phyloP scores from a whole-genome alignment of 257 asterid species.

The Scutellaria minor region DNA sequence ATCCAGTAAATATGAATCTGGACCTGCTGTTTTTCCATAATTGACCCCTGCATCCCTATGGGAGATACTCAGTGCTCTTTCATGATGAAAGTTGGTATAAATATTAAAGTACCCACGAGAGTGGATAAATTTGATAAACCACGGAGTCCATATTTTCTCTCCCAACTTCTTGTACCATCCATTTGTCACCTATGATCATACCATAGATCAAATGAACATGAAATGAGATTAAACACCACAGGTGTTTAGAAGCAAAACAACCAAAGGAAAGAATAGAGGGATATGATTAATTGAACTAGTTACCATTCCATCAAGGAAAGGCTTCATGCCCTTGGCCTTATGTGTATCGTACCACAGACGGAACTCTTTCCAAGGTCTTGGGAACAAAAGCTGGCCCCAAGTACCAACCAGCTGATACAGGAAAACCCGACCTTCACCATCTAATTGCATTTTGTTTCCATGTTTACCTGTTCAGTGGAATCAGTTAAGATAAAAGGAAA shows the following conservation, averaged over 20 bases:
- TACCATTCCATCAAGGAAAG: conserved; percentile 94
- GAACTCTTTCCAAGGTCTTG: conserved; percentile 95
- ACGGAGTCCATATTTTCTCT: conserved; percentile 98
- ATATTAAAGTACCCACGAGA: conserved; percentile 82
- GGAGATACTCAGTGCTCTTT: conserved; percentile 82
- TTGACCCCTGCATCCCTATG: conserved; percentile 96
- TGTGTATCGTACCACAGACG: conserved; percentile 86
- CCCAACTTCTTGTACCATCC: conserved; percentile 98
- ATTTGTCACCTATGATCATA: conserved; percentile 69
- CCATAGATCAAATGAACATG: conserved; percentile 7
- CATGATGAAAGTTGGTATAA: conserved; percentile 74
- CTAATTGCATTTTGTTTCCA: conserved; percentile 82
- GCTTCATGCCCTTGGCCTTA: conserved; percentile 80
- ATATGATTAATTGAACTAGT: conserved; percentile 8
- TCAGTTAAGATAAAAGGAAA: conserved; percentile 4
- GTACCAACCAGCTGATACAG: conserved; percentile 96
- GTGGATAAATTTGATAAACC: conserved; percentile 93
- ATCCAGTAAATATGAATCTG: conserved; percentile 78
- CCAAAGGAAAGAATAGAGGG: conserved; percentile 12
- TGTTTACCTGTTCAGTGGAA: conserved; percentile 70
- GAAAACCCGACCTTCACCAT: conserved; percentile 63
- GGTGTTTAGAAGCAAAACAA: conserved; percentile 15
- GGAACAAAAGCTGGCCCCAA: conserved; percentile 99
- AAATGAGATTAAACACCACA: conserved; percentile 5
- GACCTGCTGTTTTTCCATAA: conserved; percentile 86